Evolutionary conservation across 805 yeast species (phyloP).

Genomic region (Wickerhamomyces alni): DNA sequence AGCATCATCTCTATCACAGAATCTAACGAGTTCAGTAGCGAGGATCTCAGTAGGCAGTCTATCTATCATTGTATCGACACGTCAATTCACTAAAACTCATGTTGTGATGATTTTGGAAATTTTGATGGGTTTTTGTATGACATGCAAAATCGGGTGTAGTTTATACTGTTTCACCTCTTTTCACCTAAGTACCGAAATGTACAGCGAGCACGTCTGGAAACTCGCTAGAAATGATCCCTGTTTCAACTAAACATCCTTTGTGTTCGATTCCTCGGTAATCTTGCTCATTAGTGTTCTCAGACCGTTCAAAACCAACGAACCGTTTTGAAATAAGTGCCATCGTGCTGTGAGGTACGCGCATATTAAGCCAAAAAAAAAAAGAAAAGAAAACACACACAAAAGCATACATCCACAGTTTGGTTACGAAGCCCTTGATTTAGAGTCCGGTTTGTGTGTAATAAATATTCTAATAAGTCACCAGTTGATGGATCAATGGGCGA

Average conservation of each 20-base stretch:
- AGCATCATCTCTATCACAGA: conserved; percentile 14
- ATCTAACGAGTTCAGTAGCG: conserved; percentile 12
- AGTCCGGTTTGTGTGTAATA: not conserved
- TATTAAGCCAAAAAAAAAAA: not conserved
- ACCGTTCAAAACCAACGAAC: no score
- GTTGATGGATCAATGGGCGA: conserved; percentile 20
- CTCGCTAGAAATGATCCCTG: no score
- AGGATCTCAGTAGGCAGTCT: conserved; percentile 19
- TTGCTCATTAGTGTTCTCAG: no score
- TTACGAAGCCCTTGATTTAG: not conserved
- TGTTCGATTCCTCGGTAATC: no score
- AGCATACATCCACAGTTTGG: not conserved
- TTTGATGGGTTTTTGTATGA: not conserved
- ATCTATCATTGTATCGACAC: conserved; percentile 18
- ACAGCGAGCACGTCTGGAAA: no score
- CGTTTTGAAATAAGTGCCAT: no score
- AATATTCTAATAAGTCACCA: not conserved
- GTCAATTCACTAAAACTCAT: no score
- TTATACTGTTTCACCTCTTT: not conserved
- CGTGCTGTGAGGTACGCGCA: not conserved
- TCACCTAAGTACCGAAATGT: no score
- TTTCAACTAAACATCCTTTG: no score
- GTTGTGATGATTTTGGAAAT: no score
- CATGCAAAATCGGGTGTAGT: not conserved
- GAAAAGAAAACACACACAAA: no score